phyloP scores from a whole-genome alignment of 768 basidiomycete species.

The Lenzites betulinus region DNA sequence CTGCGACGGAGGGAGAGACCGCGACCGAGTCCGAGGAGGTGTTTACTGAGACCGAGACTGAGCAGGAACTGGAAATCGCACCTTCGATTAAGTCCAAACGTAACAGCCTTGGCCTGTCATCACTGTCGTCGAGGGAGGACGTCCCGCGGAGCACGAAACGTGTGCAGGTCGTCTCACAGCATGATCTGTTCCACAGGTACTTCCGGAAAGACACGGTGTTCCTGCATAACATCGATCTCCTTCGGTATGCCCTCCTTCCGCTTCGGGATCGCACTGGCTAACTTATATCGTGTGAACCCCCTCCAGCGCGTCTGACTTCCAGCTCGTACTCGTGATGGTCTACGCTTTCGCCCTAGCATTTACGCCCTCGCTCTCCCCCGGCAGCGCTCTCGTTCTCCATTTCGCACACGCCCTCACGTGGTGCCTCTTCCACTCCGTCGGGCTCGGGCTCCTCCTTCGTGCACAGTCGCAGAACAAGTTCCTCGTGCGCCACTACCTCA shows the following conservation, averaged over 20 bases:
- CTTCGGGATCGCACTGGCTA: too few species aligned
- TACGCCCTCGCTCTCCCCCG: slow-evolving; percentile 56
- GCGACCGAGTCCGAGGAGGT: slow-evolving; percentile 69
- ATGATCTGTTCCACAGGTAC: slow-evolving; percentile 88
- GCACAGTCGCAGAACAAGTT: slow-evolving; percentile 87
- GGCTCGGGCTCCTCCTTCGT: slow-evolving; percentile 79
- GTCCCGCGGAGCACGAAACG: not conserved
- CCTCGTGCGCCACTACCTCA: slow-evolving; percentile 90
- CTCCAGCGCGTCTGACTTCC: slow-evolving; percentile 78
- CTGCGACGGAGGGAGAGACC: slow-evolving; percentile 71
- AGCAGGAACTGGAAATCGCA: slow-evolving; percentile 37
- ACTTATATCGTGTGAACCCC: slow-evolving; percentile 21
- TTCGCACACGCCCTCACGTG: slow-evolving; percentile 83
- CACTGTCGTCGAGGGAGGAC: slow-evolving; percentile 5
- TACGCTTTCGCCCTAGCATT: slow-evolving; percentile 66
- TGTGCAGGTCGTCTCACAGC: slow-evolving; percentile 55
- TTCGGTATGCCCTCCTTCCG: slow-evolving; percentile 57
- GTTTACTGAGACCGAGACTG: slow-evolving; percentile 62
- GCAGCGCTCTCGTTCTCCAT: slow-evolving; percentile 61
- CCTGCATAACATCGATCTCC: slow-evolving; percentile 77
- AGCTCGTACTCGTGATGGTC: slow-evolving; percentile 70
- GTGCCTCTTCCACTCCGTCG: slow-evolving; percentile 87
- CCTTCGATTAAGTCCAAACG: slow-evolving; percentile 16
- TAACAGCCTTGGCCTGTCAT: slow-evolving; percentile 5
- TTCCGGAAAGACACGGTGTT: slow-evolving; percentile 87